These are phyloP conservation scores for Cicer pinnatifidum DNA, from an alignment of 306 rosid genomes.

Conservation along the genomic window DNA sequence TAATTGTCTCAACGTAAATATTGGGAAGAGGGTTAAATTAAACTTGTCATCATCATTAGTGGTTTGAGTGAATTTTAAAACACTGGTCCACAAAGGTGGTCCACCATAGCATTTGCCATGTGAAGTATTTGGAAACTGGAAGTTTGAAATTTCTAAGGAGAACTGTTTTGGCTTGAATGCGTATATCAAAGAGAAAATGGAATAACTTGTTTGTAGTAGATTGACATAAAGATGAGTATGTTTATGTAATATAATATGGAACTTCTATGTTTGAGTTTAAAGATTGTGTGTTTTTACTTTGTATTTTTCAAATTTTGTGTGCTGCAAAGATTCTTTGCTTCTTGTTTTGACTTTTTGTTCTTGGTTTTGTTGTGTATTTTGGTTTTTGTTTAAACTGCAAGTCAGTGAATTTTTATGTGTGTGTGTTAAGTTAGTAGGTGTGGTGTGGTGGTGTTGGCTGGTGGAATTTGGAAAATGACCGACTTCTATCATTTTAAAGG, in stretches of 20 bases:
- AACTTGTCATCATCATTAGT: too few species aligned
- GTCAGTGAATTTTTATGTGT: not conserved
- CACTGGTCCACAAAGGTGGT: too few species aligned
- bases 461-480: too few species aligned
- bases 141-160: slow-evolving; percentile 8
- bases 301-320: not conserved
- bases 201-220: not conserved
- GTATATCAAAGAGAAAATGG: slow-evolving; percentile 1
- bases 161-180: slow-evolving; percentile 2
- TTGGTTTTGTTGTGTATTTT: slow-evolving; percentile 11
- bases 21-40: too few species aligned
- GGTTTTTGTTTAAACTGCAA: not conserved
- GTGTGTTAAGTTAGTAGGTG: slow-evolving; percentile 3
- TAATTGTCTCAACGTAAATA: too few species aligned
- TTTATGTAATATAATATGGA: not conserved
- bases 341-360: not conserved
- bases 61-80: too few species aligned
- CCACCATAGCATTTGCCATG: not conserved
- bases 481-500: too few species aligned
- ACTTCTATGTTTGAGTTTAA: not conserved
- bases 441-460: slow-evolving; percentile 18
- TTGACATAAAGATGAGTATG: not conserved
- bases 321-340: not conserved
- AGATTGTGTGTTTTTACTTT: not conserved
- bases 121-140: slow-evolving; percentile 5